Conservation (phyloP, 2,329 filamentous ascomycete genomes). For the Coniochaeta sp. region DNA sequence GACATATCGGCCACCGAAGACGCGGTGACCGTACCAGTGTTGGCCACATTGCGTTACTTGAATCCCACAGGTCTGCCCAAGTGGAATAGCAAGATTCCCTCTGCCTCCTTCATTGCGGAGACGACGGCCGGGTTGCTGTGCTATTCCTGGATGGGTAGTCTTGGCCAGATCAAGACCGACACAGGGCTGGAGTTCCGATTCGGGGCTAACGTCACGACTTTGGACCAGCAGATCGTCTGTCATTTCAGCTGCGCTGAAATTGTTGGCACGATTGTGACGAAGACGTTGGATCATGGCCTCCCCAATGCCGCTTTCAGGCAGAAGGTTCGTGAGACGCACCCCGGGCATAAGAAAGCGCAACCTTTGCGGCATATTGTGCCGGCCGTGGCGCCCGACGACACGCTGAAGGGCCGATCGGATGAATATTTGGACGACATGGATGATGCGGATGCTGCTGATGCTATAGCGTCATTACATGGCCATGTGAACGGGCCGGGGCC, state of each 20-base stretch:
- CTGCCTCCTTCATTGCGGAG: slow-evolving; percentile 68
- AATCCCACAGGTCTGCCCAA: slow-evolving; percentile 55
- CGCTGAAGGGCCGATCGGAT: too few species aligned
- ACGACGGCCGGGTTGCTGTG: slow-evolving; percentile 61
- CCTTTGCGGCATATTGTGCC: too few species aligned
- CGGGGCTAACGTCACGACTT: slow-evolving; percentile 44
- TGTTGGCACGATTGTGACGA: slow-evolving; percentile 47
- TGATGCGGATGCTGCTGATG: slow-evolving; percentile 31
- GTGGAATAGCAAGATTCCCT: slow-evolving; percentile 60
- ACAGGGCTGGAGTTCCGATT: slow-evolving; percentile 52
- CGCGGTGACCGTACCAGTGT: slow-evolving; percentile 45
- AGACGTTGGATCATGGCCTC: slow-evolving; percentile 14
- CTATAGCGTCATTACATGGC: slow-evolving; percentile 8
- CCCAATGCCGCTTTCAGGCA: slow-evolving; percentile 10
- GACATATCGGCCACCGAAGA: slow-evolving; percentile 20
- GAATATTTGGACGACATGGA: slow-evolving; percentile 12
- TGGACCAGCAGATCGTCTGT: slow-evolving; percentile 55
- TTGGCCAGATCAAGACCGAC: slow-evolving; percentile 55
- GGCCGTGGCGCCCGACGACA: too few species aligned
- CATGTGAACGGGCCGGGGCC: too few species aligned
- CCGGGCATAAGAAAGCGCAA: too few species aligned
- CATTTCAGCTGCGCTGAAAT: slow-evolving; percentile 82
- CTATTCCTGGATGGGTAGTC: slow-evolving; percentile 60
- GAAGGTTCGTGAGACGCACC: too few species aligned
- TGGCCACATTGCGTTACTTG: slow-evolving; percentile 61